These are phyloP conservation scores for Ustilago bromivora DNA, from an alignment of 1,284 basidiomycete species.

Conservation along the genomic window DNA sequence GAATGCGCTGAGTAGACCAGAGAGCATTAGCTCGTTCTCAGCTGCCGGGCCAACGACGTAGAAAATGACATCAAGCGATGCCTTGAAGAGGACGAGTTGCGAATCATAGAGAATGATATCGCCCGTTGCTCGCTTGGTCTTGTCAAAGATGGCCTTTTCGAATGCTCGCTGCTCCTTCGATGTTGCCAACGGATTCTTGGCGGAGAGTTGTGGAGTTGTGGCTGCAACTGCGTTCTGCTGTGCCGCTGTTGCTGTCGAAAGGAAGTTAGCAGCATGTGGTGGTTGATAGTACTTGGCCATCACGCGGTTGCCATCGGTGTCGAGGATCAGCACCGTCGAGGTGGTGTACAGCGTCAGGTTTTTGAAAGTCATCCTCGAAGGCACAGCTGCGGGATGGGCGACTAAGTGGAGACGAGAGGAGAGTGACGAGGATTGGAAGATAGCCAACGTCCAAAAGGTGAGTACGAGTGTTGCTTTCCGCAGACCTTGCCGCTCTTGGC, in stretches of 20 bases:
- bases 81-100: conserved; percentile 91
- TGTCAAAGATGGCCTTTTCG: conserved; percentile 94
- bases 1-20: conserved; percentile 83
- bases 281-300: conserved; percentile 93
- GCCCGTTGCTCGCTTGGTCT: conserved; percentile 72
- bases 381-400: not conserved
- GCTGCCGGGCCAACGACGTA: conserved; percentile 88
- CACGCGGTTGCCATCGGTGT: conserved; percentile 92
- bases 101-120: conserved; percentile 94
- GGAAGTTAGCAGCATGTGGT: conserved; percentile 73
- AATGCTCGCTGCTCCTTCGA: conserved; percentile 94
- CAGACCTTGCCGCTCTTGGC: too few relatives aligned
- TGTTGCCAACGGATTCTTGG: conserved; percentile 76
- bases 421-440: not conserved
- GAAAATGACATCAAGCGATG: conserved; percentile 93
- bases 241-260: conserved; percentile 42
- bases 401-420: not conserved
- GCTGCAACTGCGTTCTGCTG: conserved; percentile 53
- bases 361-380: conserved; percentile 46
- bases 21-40: conserved; percentile 98
- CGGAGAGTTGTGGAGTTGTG: conserved; percentile 52
- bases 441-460: not conserved
- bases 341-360: conserved; percentile 69
- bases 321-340: conserved; percentile 83
- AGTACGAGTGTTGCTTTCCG: conserved; percentile 23